Base-by-base conservation (phyloP, 495 filamentous ascomycete genomes). In the Penicillium goetzii region DNA sequence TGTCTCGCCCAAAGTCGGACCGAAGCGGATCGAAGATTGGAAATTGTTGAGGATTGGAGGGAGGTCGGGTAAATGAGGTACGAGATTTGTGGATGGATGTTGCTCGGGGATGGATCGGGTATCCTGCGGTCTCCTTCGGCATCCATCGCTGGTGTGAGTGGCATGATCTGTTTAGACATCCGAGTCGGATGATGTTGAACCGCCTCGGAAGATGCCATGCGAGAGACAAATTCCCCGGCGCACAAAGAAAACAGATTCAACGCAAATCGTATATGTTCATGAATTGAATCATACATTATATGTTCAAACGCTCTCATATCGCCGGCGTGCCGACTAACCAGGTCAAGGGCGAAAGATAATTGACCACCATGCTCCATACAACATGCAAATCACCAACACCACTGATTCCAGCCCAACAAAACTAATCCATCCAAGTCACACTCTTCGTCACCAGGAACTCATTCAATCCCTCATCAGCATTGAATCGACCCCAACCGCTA, bases 401-500 rank as follows among this genome's bases (percentile, higher is more conserved):
- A 8, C 40, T 8, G 40, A n/a, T 19, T 9, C 36, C 12, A 14
- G 1, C 36, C 4, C 36, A 15, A n/a, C 19, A 45, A 11, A 43
- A 43, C 47, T 65, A 72, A 64, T 79, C 77, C 78, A 79, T 79
- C 78, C 86, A 96, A 9, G 92, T 96, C 19, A 97, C 83, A 41
- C 86, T 92, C 84, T 97, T 97, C 25, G 86, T 86, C 65, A 85
- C 81, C 72, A 93, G 72, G 78, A 93, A 97, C 79, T 97, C 93
- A 45, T 89, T 77, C 53, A 88, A 58, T 0, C 85, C 86, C 67
- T 80, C 79, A 25, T 71, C 72, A 0, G 74, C 78, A 69, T 85
- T 86, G 67, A 88, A 88, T 10, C 86, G 72, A 0, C 92, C 93
- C 78, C 86, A 93, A 4, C 93, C 93, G 66, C 89, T 92, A 57